Percentiles rank a stretch among this genome's conserved stretches.
Evolutionary conservation across 164 flowering plant genomes (phyloP).

Genomic region (Vitis rotundifolia): DNA sequence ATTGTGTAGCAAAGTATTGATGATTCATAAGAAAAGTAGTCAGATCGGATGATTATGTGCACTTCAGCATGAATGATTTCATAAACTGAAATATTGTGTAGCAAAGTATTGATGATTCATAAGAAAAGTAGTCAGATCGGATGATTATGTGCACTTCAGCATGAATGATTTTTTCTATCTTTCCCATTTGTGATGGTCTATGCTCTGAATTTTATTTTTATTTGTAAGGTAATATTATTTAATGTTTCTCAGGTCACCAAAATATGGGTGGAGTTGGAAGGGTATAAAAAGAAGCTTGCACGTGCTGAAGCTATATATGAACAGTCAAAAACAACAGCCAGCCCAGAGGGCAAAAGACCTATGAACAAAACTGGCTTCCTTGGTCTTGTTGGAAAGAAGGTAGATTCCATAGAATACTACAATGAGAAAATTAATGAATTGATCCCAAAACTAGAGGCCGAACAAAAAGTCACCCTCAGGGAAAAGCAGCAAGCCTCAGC

Average conservation of each 20-base stretch:
- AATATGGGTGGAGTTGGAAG: conserved; percentile 69
- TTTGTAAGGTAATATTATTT: neutral
- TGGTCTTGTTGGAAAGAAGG: conserved; percentile 72
- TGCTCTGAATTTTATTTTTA: neutral
- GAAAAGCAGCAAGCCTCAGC: conserved; percentile 78
- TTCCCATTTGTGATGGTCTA: no score
- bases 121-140: no score
- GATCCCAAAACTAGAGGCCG: conserved; percentile 68
- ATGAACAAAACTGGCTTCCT: conserved; percentile 68
- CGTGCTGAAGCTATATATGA: conserved; percentile 74
- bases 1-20: no score
- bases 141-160: no score
- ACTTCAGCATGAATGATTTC: no score
- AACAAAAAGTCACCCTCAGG: conserved; percentile 62
- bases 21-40: no score
- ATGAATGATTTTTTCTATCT: no score
- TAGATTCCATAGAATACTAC: conserved; percentile 76
- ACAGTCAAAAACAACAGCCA: conserved; percentile 43
- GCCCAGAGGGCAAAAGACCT: conserved; percentile 68
- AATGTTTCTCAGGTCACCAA: conserved; percentile 54
- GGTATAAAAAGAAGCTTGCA: conserved; percentile 75
- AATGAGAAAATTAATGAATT: conserved; percentile 66
- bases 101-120: no score
- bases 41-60: no score
- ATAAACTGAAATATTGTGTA: no score